Evolutionary conservation across 345 rosid species (phyloP).

Genomic region (Citrus cavaleriei): DNA sequence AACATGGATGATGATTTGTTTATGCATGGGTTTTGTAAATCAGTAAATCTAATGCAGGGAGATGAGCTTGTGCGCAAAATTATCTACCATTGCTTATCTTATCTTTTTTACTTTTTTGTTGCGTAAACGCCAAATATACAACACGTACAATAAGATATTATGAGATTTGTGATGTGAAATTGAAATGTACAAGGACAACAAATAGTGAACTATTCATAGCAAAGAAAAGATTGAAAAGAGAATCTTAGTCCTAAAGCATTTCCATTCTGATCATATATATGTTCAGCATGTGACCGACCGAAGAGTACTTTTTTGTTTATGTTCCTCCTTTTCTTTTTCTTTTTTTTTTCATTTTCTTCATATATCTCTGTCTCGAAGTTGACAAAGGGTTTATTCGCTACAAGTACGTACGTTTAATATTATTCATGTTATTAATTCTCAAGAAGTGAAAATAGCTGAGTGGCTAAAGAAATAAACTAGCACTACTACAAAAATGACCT

Average conservation of each 20-base stretch:
- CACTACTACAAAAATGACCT: too few species aligned
- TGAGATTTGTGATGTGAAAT: conserved; percentile 11
- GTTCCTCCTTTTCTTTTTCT: not conserved
- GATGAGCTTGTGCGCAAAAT: not conserved
- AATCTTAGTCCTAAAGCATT: conserved; percentile 13
- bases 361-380: not conserved
- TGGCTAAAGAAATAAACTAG: too few species aligned
- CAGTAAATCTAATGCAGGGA: not conserved
- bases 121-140: not conserved
- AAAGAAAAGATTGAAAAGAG: conserved; percentile 4
- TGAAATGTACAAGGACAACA: conserved; percentile 18
- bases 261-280: not conserved
- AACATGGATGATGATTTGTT: not conserved
- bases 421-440: too few species aligned
- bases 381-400: not conserved
- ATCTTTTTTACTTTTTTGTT: not conserved
- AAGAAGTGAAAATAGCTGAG: too few species aligned
- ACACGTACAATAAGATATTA: not conserved
- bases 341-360: not conserved
- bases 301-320: not conserved
- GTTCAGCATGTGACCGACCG: not conserved
- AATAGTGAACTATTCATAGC: conserved; percentile 13
- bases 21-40: not conserved
- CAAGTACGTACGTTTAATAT: not conserved
- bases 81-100: not conserved